Evolutionary conservation across 495 filamentous ascomycete species (phyloP).

Genomic region (Patellaria atrata): DNA sequence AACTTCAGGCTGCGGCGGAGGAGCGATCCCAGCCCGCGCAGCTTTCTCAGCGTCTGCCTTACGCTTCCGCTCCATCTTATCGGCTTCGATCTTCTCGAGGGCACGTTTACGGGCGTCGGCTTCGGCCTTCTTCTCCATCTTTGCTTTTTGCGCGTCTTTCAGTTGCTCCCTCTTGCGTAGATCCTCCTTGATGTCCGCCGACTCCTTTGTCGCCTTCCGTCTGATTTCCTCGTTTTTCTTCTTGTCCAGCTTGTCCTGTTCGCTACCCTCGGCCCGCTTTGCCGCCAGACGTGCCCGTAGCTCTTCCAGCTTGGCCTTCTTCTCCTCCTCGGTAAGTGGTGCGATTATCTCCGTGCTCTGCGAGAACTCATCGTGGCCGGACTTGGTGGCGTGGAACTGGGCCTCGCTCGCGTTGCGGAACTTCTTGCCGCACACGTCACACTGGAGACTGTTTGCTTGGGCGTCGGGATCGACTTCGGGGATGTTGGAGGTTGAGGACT

Average conservation of each 20-base stretch:
- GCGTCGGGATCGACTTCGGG: conserved; percentile 42
- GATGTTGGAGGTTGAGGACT: conserved; percentile 14
- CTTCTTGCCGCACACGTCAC: conserved; percentile 87
- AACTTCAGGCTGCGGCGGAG: conserved; percentile 22
- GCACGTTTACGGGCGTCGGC: conserved; percentile 73
- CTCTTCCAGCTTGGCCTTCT: conserved; percentile 60
- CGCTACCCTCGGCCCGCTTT: conserved; percentile 54
- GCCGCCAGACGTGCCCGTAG: conserved; percentile 55
- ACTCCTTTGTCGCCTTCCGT: conserved; percentile 36
- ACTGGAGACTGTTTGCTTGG: conserved; percentile 51
- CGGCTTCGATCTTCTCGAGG: conserved; percentile 80
- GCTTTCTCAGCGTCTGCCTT: conserved; percentile 78
- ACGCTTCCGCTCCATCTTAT: conserved; percentile 69
- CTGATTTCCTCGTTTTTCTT: conserved; percentile 94
- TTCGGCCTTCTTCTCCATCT: conserved; percentile 78
- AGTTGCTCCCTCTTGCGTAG: conserved; percentile 73
- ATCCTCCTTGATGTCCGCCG: conserved; percentile 35
- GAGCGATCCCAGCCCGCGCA: conserved; percentile 55
- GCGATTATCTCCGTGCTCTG: conserved; percentile 86
- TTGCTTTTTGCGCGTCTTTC: conserved; percentile 75
- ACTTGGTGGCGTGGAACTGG: conserved; percentile 81
- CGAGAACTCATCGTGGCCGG: conserved; percentile 78
- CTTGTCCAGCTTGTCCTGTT: conserved; percentile 65
- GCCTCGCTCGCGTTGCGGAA: conserved; percentile 69
- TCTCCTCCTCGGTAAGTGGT: conserved; percentile 85